Evolutionary conservation across 352 stramenopile genomes (phyloP).

Genomic region (Blastocystis hominis): DNA sequence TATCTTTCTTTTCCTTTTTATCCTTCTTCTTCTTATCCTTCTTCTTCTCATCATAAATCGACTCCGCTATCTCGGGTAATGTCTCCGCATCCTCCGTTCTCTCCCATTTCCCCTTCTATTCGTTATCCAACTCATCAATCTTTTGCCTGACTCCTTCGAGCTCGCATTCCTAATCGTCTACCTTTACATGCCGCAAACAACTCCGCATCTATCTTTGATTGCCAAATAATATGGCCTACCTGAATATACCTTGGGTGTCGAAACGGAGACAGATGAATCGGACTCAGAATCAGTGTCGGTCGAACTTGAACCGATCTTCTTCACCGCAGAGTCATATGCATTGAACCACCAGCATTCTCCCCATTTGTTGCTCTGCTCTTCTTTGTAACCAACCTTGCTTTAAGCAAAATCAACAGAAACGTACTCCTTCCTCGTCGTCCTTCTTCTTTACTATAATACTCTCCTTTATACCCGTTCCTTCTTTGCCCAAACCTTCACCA

Average conservation of each 20-base stretch:
- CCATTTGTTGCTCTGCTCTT: conserved; percentile 21
- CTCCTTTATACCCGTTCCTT: conserved; percentile 48
- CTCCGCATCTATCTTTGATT: neutral
- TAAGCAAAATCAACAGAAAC: neutral
- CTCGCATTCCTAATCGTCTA: conserved; percentile 32
- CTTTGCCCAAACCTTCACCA: conserved; percentile 34
- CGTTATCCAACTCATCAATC: neutral
- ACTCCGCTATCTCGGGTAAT: neutral
- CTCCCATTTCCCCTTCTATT: conserved; percentile 51
- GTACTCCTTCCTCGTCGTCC: conserved; percentile 14
- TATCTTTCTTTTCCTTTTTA: neutral
- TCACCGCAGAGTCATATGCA: conserved; percentile 40
- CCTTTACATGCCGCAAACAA: conserved; percentile 54
- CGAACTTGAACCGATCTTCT: conserved; percentile 23
- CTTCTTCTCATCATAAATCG: conserved; percentile 51
- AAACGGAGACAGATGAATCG: neutral
- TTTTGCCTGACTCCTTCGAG: conserved; percentile 1
- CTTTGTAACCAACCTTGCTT: conserved; percentile 21
- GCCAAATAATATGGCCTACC: neutral
- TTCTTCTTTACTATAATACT: conserved; percentile 55
- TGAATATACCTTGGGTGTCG: neutral
- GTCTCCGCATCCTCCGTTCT: conserved; percentile 12
- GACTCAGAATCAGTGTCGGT: conserved; percentile 11
- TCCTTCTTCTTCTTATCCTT: conserved; percentile 26
- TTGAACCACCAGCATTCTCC: conserved; percentile 44